Evolutionary conservation across 257 asterid genomes (phyloP), one percentile per base, ranked within the genome.

Genomic region (Fraxinus cuspidata): DNA sequence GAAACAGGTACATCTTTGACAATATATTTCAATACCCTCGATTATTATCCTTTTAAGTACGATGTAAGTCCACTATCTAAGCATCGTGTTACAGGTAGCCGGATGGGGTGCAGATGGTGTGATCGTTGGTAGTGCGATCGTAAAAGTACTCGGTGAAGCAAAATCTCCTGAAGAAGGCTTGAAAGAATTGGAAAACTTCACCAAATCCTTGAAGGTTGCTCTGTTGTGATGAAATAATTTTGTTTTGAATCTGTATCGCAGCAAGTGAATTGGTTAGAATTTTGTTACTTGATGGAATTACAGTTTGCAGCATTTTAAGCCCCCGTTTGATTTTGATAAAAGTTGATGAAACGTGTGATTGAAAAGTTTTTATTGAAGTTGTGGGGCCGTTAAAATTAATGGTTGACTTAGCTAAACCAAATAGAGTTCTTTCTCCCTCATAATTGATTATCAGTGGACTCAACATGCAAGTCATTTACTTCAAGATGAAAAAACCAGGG

Each of bases 71-170:
- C 66, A 58, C 28, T 58, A 63, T 23, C 15, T 25, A 34, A n/a
- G 66, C 44, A 9, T 25, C 15, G 4, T 29, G 70, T 40, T 74
- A 40, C 92, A 93, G 98, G 86, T 94, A 77, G 95, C 90, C 3
- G 90, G 78, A 70, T 94, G 98, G 97, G 98, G 98, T 79, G 98
- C 98, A 27, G 98, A 92, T 42, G 98, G 98, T 4, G 97, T 94
- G 79, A 94, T 94, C 72, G 94, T 94, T 53, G 98, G 98, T 1
- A 94, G 97, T 38, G 98, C 98, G 18, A 80, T 94, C 69, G 97
- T 94, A 9, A 90, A 81, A 87, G 68, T 92, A 77, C 78, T 94
- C 25, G 94, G 89, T 5, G 95, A 89, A 12, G 96, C 98, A 65
- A 92, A 84, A 81, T 90, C 97, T 1, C 95, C 97, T 0, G 92